Evolutionary conservation across 331 rosid genomes (phyloP), one percentile per base, ranked within the genome.

Genomic region (Stylosanthes scabra): DNA sequence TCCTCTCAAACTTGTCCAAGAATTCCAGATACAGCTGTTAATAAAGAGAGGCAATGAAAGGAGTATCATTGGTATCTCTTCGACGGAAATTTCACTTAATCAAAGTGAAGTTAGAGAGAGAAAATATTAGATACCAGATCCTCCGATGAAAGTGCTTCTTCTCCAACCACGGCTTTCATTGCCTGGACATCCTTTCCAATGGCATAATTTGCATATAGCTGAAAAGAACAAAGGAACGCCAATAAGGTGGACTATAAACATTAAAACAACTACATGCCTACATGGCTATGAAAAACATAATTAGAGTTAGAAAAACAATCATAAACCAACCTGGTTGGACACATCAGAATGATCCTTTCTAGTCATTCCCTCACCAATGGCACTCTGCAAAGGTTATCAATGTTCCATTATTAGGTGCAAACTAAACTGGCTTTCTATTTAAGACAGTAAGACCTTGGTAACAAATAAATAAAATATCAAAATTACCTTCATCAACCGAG

Each of bases 91-190:
- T 46, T 66, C 29, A 14, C 39, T 28, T 54, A 2, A 70, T 59
- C 25, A 28, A 68, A 62, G 29, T 34, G 63, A 45, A 74, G 57
- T 10, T 10, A 64, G 45, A 27, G 61, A 37, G n/a, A 51, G 58
- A 74, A 56, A 57, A 71, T 39, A 61, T 41, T 58, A 59, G 76
- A 80, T 72, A 95, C 99, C 99, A 95, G 77, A 78, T 95, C 99
- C 86, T 95, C 99, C 0, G 98, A 95, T 66, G 99, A 95, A 71
- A 95, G 99, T 47, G 99, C 99, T 88, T 95, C 99, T 86, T 95
- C 99, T 88, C 99, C 99, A 1, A 95, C 99, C 80, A 95, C 99
- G 47, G 98, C 99, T 87, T 95, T 95, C 99, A 95, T 95, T 71
- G 99, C 98, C 78, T 95, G 98, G 72, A 95, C 99, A 81, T 95